Evolutionary conservation across 2,329 filamentous ascomycete species (phyloP), one percentile per base, ranked within the genome.

Genomic region (Parastagonospora avenae): DNA sequence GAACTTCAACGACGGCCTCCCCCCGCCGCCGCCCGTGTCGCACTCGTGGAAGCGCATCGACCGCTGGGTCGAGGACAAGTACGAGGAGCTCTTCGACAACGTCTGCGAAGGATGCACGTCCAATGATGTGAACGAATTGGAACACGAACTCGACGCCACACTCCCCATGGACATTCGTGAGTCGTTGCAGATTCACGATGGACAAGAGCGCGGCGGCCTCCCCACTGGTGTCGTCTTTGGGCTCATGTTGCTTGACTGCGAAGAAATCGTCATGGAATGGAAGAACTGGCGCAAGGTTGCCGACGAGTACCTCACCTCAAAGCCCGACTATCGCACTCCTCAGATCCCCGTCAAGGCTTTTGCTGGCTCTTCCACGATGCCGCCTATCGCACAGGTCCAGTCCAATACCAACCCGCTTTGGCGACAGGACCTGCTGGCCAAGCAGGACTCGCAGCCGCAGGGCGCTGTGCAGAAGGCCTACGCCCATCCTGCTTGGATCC

Each of bases 201-300:
- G 94, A n/a, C 94, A 99, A 75, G 94, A 99, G 77, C 89, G 94
- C 58, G 91, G 92, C 55, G 94, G 94, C 57, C 82, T 83, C 50
- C 94, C 94, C 1, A 97, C 93, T 0, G 94, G 94, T 57, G 89
- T 97, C 61, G 85, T 99, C 54, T 97, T 99, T 66, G 85, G 92
- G 53, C 89, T 86, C 71, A 99, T 99, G 94, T 78, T 99, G 57
- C 84, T 99, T 50, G 94, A 99, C 74, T 97, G 94, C 70, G 94
- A 99, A 74, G 94, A 99, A 71, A 96, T 99, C 63, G 88, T 96
- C 16, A 92, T 97, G 73, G 94, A 99, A 73, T 97, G 93, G 91
- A 89, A 90, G 66, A 95, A 96, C 70, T 99, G 94, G 94, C 87
- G 91, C 64, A 87, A 85, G 57, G 94, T 99, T 56, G 96, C 96